Evolutionary conservation across 1,139 yeast genomes (phyloP).

Genomic region (Yamadazyma oceani): DNA sequence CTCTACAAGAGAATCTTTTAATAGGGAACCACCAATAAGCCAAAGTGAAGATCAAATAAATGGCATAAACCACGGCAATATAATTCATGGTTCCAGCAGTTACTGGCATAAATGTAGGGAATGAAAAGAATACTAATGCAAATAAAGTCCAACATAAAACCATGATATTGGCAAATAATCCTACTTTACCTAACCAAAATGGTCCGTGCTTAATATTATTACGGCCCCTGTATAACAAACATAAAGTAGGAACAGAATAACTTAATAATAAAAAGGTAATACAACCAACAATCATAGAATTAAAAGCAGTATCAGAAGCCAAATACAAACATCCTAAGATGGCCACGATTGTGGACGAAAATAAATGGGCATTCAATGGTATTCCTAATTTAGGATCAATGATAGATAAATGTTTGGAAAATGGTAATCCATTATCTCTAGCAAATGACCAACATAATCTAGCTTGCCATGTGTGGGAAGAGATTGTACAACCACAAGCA

Average conservation of each 20-base stretch:
- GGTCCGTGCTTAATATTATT: conserved; percentile 38
- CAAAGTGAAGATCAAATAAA: conserved; percentile 29
- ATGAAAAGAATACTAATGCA: conserved; percentile 41
- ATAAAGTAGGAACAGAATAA: conserved; percentile 33
- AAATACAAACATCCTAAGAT: conserved; percentile 42
- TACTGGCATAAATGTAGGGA: conserved; percentile 47
- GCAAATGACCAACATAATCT: conserved; percentile 77
- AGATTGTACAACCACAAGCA: conserved; percentile 67
- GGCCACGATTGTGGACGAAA: conserved; percentile 37
- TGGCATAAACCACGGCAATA: conserved; percentile 41
- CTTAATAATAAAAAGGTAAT: conserved; percentile 36
- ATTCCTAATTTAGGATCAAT: conserved; percentile 32
- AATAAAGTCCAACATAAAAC: conserved; percentile 38
- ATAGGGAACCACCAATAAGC: conserved; percentile 42
- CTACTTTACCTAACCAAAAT: conserved; percentile 49
- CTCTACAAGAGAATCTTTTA: conserved; percentile 39
- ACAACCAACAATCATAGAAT: conserved; percentile 40
- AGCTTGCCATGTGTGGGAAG: conserved; percentile 77
- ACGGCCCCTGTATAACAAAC: conserved; percentile 36
- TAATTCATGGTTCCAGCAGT: conserved; percentile 48
- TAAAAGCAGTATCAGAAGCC: conserved; percentile 44
- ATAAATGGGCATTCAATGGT: conserved; percentile 37
- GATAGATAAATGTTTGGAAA: conserved; percentile 33
- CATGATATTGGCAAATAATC: conserved; percentile 17
- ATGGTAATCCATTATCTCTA: conserved; percentile 56